A percentile compares a stretch with the other conserved stretches of the same genome.
These are phyloP conservation scores for Ceratocystis diversiconidia DNA, from an alignment of 2,329 filamentous ascomycete genomes.

Conservation along the genomic window DNA sequence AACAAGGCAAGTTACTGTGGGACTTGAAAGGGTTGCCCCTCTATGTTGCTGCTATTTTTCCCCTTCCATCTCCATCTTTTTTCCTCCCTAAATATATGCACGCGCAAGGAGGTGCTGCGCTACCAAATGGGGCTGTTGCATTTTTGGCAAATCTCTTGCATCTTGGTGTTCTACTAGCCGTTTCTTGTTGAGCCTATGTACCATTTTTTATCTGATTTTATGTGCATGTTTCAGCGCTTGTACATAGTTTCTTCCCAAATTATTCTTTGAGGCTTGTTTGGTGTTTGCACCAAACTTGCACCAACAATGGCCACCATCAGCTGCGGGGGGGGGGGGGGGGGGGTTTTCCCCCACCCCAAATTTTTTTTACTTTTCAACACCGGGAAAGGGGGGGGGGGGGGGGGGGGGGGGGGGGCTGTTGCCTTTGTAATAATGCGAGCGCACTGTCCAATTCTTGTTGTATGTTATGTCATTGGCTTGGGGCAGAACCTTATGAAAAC, in stretches of 20 bases:
- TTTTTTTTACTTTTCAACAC: too few relatives aligned
- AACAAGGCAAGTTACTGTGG: not conserved
- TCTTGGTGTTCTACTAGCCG: not conserved
- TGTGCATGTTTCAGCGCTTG: not conserved
- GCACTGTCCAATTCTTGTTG: not conserved
- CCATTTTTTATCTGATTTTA: not conserved
- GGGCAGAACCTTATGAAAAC: not conserved
- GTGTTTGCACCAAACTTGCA: too few relatives aligned
- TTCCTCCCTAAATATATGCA: slow-evolving; percentile 11
- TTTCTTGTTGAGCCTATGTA: not conserved
- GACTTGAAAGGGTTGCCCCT: not conserved
- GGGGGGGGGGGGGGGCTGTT: not conserved
- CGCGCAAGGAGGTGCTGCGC: slow-evolving; percentile 7
- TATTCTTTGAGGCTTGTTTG: too few relatives aligned
- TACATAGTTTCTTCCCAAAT: not conserved
- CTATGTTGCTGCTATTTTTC: not conserved
- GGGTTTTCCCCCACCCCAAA: too few relatives aligned
- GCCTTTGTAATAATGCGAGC: not conserved
- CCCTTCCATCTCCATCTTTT: not conserved
- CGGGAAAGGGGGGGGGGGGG: too few relatives aligned
- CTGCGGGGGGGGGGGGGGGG: not conserved
- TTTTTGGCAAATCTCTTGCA: not conserved
- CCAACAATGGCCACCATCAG: too few relatives aligned
- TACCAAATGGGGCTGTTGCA: not conserved
- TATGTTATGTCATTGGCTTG: not conserved